These are phyloP conservation scores for Limtongia smithiae DNA, from an alignment of 805 yeast genomes.

Conservation along the genomic window DNA sequence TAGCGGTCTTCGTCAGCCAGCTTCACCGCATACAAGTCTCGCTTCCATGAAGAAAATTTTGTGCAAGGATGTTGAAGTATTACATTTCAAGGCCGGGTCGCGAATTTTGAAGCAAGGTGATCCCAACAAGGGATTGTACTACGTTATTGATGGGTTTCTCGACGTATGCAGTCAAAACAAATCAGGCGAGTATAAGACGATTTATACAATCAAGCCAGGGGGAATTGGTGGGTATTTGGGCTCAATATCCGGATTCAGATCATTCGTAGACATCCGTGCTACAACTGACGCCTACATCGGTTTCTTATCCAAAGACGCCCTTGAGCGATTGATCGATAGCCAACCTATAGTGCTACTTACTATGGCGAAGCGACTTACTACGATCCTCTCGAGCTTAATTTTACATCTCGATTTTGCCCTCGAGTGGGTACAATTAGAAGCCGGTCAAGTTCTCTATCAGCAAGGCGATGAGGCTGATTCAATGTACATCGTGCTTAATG, in stretches of 20 bases:
- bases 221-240: constrained; percentile 87
- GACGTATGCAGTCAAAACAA: constrained; percentile 50
- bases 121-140: constrained; percentile 69
- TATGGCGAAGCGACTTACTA: constrained; percentile 68
- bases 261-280: constrained; percentile 69
- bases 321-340: constrained; percentile 67
- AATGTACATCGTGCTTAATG: constrained; percentile 82
- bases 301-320: constrained; percentile 56
- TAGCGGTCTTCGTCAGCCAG: constrained; percentile 1
- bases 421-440: constrained; percentile 91
- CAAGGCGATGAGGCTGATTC: constrained; percentile 90
- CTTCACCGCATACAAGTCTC: neutral
- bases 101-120: constrained; percentile 61
- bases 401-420: constrained; percentile 81
- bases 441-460: constrained; percentile 73
- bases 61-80: constrained; percentile 56
- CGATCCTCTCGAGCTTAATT: constrained; percentile 62
- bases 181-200: constrained; percentile 17
- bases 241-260: constrained; percentile 70
- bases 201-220: constrained; percentile 63
- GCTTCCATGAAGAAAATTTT: constrained; percentile 44
- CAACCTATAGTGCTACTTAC: constrained; percentile 73
- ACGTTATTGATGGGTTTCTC: constrained; percentile 72
- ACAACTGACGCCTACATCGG: constrained; percentile 65
- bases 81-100: constrained; percentile 51